Evolutionary conservation across 2,329 filamentous ascomycete genomes (phyloP).

Genomic region (Fusarium coicis): DNA sequence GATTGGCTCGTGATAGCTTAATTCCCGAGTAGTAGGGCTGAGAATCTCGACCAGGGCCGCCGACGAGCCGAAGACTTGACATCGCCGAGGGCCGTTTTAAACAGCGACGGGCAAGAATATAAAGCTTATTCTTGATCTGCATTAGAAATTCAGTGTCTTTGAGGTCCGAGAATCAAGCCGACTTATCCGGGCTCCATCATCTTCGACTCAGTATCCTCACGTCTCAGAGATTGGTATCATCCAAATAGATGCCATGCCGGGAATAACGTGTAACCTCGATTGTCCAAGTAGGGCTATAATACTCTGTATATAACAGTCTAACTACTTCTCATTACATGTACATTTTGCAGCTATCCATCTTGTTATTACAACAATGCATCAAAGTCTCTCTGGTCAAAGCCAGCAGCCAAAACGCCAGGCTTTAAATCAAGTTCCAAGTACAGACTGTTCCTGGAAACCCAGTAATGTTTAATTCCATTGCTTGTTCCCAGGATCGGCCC

Average conservation of each 20-base stretch:
- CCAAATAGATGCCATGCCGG: not conserved
- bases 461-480: not conserved
- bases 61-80: slow-evolving; percentile 10
- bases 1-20: slow-evolving; percentile 2
- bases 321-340: not conserved
- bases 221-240: not conserved
- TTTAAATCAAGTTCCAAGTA: not conserved
- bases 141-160: not conserved
- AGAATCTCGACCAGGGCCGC: slow-evolving; percentile 22
- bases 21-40: slow-evolving; percentile 15
- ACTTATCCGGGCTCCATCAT: not conserved
- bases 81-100: not conserved
- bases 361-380: not conserved
- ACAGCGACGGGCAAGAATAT: not conserved
- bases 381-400: not conserved
- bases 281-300: not conserved
- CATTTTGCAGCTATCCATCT: not conserved
- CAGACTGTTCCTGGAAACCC: not conserved
- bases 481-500: not conserved
- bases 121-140: not conserved
- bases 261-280: not conserved
- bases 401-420: not conserved
- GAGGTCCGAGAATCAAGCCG: not conserved
- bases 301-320: not conserved
- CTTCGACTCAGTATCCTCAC: not conserved